A percentile compares a stretch with the other conserved stretches of the same genome.
Conservation (phyloP, 306 rosid species). For the Cucurbita ficifolia region DNA sequence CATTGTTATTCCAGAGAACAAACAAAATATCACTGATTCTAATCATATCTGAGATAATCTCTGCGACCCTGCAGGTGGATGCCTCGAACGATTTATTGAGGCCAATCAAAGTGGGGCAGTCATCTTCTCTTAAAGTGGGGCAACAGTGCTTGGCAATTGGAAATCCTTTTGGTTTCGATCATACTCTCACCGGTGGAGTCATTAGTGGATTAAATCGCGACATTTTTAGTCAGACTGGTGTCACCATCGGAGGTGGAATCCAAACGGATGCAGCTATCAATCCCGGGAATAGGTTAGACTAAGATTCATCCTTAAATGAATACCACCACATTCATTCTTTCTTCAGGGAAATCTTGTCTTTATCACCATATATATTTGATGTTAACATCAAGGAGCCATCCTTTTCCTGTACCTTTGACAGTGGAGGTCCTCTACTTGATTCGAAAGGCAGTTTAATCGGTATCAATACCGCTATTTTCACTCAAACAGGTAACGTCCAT, state of each 20-base stretch:
- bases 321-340: not conserved
- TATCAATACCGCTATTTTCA: conserved; percentile 85
- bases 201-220: conserved; percentile 89
- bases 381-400: not conserved
- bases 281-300: conserved; percentile 79
- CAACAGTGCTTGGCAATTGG: conserved; percentile 97
- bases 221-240: conserved; percentile 80
- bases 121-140: conserved; percentile 75
- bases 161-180: conserved; percentile 97
- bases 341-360: conserved; percentile 1
- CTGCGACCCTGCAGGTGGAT: conserved; percentile 47
- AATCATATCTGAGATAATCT: not conserved
- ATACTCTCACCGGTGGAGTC: conserved; percentile 89
- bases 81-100: conserved; percentile 61
- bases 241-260: conserved; percentile 90
- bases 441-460: conserved; percentile 88
- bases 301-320: conserved; percentile 1
- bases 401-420: conserved; percentile 25
- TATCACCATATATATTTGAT: not conserved
- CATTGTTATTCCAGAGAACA: not conserved
- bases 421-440: conserved; percentile 90
- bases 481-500: conserved; percentile 48
- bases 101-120: conserved; percentile 62
- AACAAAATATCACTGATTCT: not conserved
- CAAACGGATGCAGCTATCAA: conserved; percentile 96